Base-by-base conservation (phyloP, 805 yeast genomes). In the Diddensiella caesifluorescens region DNA sequence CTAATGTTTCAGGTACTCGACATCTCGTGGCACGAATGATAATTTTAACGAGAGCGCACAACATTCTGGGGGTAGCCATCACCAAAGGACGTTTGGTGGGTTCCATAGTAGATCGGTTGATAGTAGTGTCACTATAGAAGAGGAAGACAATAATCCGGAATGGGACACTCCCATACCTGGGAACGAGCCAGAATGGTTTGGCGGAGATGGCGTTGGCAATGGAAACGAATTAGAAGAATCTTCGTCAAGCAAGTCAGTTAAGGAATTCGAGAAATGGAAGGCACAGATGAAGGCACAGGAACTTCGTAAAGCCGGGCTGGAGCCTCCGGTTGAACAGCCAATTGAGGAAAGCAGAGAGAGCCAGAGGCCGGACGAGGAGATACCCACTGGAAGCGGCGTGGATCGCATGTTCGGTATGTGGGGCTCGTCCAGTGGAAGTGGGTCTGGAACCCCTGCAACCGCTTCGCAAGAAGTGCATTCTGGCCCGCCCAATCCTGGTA, bases 261-360 rank as follows among this genome's bases (percentile, higher is more conserved):
- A 51, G 34, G 61, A 56, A 25, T 56, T 58, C 46, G 59, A 58
- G 37, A 52, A 53, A 16, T 58, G 63, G 63, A 58, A 54, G 35
- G 59, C 55, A 1, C 46, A 45, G 29, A 56, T 53, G 60, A 50
- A 47, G 26, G 56, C 56, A 5, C 42, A 46, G 18, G 53, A 52
- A 16, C 38, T 43, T 32, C 42, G 47, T 15, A 38, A 47, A 23
- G 44, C 45, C 7, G 60, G 55, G n/a, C 35, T 44, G 12, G 56
- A 51, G 9, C 45, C 36, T 28, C 47, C 38, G 13, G 30, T 18
- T 20, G 22, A 7, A 21, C 15, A 15, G 16, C 28, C 10, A 12
- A 9, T 32, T 16, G 29, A 20, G 28, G 28, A 18, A 13, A 29
- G 15, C 7, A 9, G 27, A 12, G 10, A 25, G 27, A 25, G 27